phyloP scores from a whole-genome alignment of 2,329 filamentous ascomycete species.

The Fusarium sterilihyphosum region DNA sequence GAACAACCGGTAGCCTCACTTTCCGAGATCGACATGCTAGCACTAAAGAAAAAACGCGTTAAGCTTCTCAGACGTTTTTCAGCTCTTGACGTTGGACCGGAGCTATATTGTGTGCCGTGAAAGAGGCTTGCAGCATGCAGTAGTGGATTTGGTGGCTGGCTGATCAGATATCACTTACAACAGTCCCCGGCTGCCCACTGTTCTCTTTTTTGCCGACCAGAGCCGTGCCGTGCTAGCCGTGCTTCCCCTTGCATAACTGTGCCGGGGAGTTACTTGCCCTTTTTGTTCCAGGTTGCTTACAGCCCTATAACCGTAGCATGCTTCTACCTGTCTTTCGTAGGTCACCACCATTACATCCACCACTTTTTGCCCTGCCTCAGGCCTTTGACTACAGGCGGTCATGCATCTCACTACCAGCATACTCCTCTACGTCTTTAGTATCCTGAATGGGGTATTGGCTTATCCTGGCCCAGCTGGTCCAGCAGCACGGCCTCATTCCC shows the following conservation, averaged over 20 bases:
- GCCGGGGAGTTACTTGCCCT: not conserved
- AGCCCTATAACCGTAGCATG: not conserved
- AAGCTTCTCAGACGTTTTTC: not conserved
- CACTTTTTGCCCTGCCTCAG: not conserved
- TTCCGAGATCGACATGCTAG: not conserved
- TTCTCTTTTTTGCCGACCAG: not conserved
- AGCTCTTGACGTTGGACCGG: not conserved
- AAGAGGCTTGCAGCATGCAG: not conserved
- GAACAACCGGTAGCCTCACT: not conserved
- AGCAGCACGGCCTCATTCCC: slow-evolving; percentile 14
- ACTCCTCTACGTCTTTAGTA: not conserved
- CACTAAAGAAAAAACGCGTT: fast-evolving
- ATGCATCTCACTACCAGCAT: not conserved
- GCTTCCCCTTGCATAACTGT: not conserved
- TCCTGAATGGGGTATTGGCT: not conserved
- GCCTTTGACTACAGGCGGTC: not conserved
- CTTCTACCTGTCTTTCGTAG: not conserved
- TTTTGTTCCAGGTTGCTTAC: not conserved
- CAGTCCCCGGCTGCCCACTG: not conserved
- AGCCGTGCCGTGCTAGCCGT: not conserved
- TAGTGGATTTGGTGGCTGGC: not conserved
- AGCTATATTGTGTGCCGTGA: not conserved
- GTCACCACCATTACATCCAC: not conserved
- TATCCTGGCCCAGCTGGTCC: slow-evolving; percentile 1
- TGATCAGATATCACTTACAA: not conserved